Evolutionary conservation across 129 eudicot species (phyloP).

Genomic region (Daucus carota): DNA sequence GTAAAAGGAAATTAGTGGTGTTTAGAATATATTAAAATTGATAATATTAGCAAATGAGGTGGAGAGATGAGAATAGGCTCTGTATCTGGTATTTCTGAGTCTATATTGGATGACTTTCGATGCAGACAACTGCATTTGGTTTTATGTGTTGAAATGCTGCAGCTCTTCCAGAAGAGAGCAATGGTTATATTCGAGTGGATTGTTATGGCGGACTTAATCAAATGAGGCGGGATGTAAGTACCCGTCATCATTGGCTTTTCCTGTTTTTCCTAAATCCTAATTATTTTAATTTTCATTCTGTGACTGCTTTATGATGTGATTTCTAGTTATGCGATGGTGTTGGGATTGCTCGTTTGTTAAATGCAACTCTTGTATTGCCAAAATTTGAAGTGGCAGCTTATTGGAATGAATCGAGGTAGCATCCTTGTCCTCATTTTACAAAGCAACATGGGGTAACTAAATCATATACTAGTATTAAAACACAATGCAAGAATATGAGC

Average conservation of each 20-base stretch:
- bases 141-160: constrained; percentile 86
- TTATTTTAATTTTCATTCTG: background rate
- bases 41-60: background rate
- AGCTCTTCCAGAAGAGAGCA: constrained; percentile 74
- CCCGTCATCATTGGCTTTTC: background rate
- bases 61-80: background rate
- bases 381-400: constrained; percentile 98
- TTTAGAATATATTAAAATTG: background rate
- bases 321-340: constrained; percentile 93
- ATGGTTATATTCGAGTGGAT: constrained; percentile 97
- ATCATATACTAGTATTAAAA: background rate
- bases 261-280: background rate
- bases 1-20: background rate
- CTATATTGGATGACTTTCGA: constrained; percentile 48
- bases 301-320: background rate
- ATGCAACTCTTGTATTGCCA: constrained; percentile 93
- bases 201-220: constrained; percentile 99
- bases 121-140: constrained; percentile 81
- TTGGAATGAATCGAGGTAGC: constrained; percentile 95
- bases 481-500: background rate
- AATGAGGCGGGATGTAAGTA: constrained; percentile 95
- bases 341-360: constrained; percentile 86
- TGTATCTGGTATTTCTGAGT: constrained; percentile 30
- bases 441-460: background rate
- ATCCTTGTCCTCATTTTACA: background rate